phyloP scores from a whole-genome alignment of 352 stramenopile genomes.

The Pythium apleroticum region DNA sequence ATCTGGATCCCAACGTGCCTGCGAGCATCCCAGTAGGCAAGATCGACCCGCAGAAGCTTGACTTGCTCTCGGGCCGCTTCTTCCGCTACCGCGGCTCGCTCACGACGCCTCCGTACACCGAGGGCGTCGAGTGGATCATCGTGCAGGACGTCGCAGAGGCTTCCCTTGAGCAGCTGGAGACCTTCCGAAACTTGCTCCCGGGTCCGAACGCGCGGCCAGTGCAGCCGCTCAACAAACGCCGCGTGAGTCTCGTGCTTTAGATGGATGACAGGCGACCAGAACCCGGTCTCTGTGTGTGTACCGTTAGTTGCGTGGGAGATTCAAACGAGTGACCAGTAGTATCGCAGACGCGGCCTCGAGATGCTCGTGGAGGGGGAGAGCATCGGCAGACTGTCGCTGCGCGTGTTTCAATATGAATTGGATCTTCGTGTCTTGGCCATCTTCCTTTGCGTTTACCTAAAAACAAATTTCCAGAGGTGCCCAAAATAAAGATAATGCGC shows the following conservation, averaged over 20 bases:
- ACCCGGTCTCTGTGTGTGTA: background rate
- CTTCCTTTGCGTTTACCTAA: too few species aligned
- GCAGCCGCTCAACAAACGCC: slow-evolving; percentile 52
- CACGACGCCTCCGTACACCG: slow-evolving; percentile 71
- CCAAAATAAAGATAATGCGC: background rate
- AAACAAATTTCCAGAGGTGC: too few species aligned
- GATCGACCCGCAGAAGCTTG: slow-evolving; percentile 31
- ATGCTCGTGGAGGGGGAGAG: background rate
- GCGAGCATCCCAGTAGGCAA: slow-evolving; percentile 34
- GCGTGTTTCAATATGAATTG: background rate
- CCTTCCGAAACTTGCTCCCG: slow-evolving; percentile 47
- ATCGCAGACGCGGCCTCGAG: background rate
- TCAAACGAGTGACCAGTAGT: background rate
- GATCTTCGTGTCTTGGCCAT: too few species aligned
- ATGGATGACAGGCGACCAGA: background rate
- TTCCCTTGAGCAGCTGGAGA: slow-evolving; percentile 51
- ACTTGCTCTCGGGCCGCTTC: slow-evolving; percentile 40
- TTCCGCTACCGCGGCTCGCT: slow-evolving; percentile 69
- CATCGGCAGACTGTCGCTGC: background rate
- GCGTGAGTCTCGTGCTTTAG: slow-evolving; percentile 29
- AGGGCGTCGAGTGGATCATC: slow-evolving; percentile 75
- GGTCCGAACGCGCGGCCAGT: slow-evolving; percentile 51
- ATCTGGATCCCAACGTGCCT: slow-evolving; percentile 23
- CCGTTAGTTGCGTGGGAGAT: background rate
- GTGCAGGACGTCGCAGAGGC: slow-evolving; percentile 49